phyloP scores from a whole-genome alignment of 2,329 filamentous ascomycete genomes.

The Dactylellina haptotyla region DNA sequence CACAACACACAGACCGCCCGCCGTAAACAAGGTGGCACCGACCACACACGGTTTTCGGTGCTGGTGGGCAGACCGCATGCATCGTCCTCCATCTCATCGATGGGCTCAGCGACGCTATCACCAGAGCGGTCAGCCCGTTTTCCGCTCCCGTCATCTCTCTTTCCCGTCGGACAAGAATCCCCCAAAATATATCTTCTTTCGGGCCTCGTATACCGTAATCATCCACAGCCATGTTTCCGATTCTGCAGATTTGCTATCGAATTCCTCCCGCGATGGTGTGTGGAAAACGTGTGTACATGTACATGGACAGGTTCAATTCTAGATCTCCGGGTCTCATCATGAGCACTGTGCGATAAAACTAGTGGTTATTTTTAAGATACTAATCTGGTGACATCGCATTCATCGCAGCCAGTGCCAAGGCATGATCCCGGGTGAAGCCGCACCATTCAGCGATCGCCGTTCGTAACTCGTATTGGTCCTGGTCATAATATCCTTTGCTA shows the following conservation, averaged over 20 bases:
- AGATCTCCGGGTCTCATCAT: neutral
- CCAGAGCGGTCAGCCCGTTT: constrained; percentile 8
- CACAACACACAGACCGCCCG: neutral
- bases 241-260: constrained; percentile 6
- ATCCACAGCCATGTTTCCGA: constrained; percentile 7
- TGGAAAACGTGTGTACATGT: no score
- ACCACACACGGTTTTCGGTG: neutral
- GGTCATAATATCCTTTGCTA: constrained; percentile 4
- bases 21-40: no score
- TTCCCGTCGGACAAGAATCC: constrained; percentile 39
- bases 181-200: neutral
- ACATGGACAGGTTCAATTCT: no score
- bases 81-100: neutral
- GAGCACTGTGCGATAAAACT: neutral
- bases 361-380: constrained; percentile 8
- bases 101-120: neutral
- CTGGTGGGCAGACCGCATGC: constrained; percentile 7
- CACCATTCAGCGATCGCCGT: constrained; percentile 20
- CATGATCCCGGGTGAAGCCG: constrained; percentile 20
- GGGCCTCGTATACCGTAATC: neutral
- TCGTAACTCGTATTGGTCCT: neutral
- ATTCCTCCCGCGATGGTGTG: no score
- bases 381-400: constrained; percentile 37
- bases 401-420: neutral
- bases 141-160: constrained; percentile 25